Evolutionary conservation across 2,329 filamentous ascomycete species (phyloP), one percentile per base, ranked within the genome.

Genomic region (Neurospora crassa): DNA sequence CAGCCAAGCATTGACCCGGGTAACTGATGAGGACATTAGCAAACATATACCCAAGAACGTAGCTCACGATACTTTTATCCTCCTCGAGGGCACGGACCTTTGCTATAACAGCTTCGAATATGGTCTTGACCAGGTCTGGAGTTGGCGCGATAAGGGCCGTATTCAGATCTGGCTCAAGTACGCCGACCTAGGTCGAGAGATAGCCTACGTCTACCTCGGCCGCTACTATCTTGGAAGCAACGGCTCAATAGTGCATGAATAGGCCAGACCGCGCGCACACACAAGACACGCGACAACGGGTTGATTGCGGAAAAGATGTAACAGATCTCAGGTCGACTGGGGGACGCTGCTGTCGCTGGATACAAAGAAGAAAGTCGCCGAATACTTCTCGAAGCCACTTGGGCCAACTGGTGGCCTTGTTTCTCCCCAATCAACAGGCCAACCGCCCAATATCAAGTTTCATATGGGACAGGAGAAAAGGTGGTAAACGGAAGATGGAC

Each of bases 11-110:
- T 24, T 24, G 24, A 24, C 24, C 24, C 24, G 24, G 24, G 24
- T 24, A 24, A 24, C 24, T 24, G 24, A 24, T 3, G 24, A 24
- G 24, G 24, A 24, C 24, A 24, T 24, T 3, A 24, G 24, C 24
- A 24, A 24, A 24, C 24, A 24, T 24, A 24, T 24, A 24, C 24
- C 24, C 24, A 3, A 24, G 24, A 24, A 24, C 24, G 24, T 24
- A 24, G 24, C 24, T 24, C 24, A 24, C 24, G 24, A 24, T 24
- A 24, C 24, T 24, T 24, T 1, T 98, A 74, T 97, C 92, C 11
- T 95, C 91, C 76, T 91, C 93, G 53, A 97, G 83, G 77, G 97
- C 93, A 76, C 90, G 92, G 43, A 92, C 93, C 80, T 96, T 97
- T 40, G 84, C 83, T 34, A 90, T 87, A 70, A 98, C 88, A 37